Base-by-base conservation (phyloP, 2,329 filamentous ascomycete species). In the Alternaria burnsii region DNA sequence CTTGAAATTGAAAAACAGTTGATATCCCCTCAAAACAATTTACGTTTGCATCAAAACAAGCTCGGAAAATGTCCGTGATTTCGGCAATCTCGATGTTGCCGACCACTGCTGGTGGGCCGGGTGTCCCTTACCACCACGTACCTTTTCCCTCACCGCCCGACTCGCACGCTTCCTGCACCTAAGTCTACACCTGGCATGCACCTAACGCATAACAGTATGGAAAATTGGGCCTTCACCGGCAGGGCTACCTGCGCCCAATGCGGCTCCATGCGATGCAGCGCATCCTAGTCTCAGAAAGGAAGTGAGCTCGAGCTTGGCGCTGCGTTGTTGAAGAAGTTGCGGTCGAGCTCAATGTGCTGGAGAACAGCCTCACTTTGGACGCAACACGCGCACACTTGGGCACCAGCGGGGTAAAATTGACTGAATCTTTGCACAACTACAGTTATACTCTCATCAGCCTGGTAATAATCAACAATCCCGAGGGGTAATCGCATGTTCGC, bases 1-100 rank as follows among this genome's bases (percentile, higher is more conserved):
- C 55, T 52, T 68, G 52, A 70, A 73, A 73, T 73, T 72, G 66
- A 71, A 72, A 72, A 72, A 72, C 70, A 72, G 44, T 71, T 71
- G 30, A 72, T 72, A 72, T 54, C 26, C 53, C 53, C 20, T 54
- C 9, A 56, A 1, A 38, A 38, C n/a, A 42, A n/a, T n/a, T 10
- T 8, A 24, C 20, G 5, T 3, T 18, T 32, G 22, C 14, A 38
- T 50, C 30, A 2, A 50, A 50, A 38, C 46, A 50, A 50, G 46
- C 7, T 50, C 32, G 36, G 1, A 11, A 18, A 50, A 20, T 50
- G 32, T 50, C 46, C 22, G 46, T 50, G 46, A 50, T 9, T 16
- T 50, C 30, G 46, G 32, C 46, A n/a, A 38, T 56, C 32, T 55
- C 46, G 24, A 52, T 38, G 52, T 44, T 51, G 47, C 50, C 32